Conservation (phyloP, 2,329 filamentous ascomycete genomes). For the Claviceps quebecensis region DNA sequence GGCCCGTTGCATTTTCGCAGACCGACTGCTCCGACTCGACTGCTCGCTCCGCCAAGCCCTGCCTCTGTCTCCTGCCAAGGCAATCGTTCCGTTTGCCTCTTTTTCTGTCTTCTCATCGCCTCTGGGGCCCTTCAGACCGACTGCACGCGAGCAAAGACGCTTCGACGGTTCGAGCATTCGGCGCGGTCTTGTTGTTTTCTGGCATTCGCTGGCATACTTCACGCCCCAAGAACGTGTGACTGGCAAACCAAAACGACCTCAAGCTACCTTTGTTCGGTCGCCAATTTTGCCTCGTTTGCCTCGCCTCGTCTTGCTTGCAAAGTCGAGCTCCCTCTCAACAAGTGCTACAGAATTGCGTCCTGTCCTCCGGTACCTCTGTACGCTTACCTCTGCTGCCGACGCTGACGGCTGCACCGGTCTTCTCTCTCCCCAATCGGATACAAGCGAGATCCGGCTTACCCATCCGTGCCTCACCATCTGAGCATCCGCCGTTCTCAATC, state of each 20-base stretch:
- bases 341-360: slow-evolving; percentile 1
- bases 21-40: neutral
- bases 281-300: slow-evolving; percentile 2
- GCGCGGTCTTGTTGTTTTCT: neutral
- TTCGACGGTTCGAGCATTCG: slow-evolving; percentile 3
- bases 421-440: slow-evolving; percentile 1
- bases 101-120: neutral
- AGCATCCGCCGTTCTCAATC: neutral
- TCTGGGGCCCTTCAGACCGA: neutral
- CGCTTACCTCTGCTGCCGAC: slow-evolving; percentile 1
- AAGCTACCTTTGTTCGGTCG: slow-evolving; percentile 1
- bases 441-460: slow-evolving; percentile 1
- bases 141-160: slow-evolving; percentile 1
- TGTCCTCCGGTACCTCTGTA: neutral
- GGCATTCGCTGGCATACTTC: neutral
- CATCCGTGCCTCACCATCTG: neutral
- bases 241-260: neutral
- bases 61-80: neutral
- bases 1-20: neutral
- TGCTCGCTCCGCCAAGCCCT: neutral
- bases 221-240: slow-evolving; percentile 3
- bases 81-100: neutral
- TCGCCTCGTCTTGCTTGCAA: neutral
- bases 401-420: neutral
- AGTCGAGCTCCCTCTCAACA: slow-evolving; percentile 1